These are phyloP conservation scores for Hepatocystis sp. DNA, from an alignment of 169 alveolate genomes.

Conservation along the genomic window DNA sequence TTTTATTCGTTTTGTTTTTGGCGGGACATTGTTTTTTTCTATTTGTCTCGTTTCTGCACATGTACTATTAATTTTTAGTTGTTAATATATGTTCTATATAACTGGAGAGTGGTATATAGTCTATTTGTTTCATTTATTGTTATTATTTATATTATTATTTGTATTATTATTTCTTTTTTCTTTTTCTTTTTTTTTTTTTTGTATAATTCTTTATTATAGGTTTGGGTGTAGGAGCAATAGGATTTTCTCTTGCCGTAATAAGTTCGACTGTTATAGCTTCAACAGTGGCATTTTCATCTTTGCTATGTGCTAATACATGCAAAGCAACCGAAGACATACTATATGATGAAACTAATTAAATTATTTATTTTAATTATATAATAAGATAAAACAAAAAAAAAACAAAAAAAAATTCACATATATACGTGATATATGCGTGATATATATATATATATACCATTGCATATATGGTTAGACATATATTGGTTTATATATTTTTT, in stretches of 20 bases:
- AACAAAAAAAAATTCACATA: too few relatives aligned
- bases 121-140: too few relatives aligned
- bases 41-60: too few relatives aligned
- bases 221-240: conserved; percentile 72
- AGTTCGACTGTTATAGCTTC: conserved; percentile 72
- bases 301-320: conserved; percentile 63
- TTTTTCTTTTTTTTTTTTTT: background rate
- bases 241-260: conserved; percentile 53
- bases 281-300: conserved; percentile 41
- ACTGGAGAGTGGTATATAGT: background rate
- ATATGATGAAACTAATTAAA: conserved; percentile 9
- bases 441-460: too few relatives aligned
- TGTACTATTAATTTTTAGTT: too few relatives aligned
- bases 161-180: background rate
- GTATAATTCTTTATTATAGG: conserved; percentile 4
- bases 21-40: too few relatives aligned
- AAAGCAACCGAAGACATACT: conserved; percentile 39
- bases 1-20: too few relatives aligned
- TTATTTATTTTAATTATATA: background rate
- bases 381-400: too few relatives aligned
- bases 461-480: too few relatives aligned
- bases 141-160: background rate
- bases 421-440: too few relatives aligned
- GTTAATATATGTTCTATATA: background rate
- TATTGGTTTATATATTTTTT: too few relatives aligned